Evolutionary conservation across 2,329 filamentous ascomycete genomes (phyloP), one percentile per base, ranked within the genome.

Genomic region (Penicillium sp.): DNA sequence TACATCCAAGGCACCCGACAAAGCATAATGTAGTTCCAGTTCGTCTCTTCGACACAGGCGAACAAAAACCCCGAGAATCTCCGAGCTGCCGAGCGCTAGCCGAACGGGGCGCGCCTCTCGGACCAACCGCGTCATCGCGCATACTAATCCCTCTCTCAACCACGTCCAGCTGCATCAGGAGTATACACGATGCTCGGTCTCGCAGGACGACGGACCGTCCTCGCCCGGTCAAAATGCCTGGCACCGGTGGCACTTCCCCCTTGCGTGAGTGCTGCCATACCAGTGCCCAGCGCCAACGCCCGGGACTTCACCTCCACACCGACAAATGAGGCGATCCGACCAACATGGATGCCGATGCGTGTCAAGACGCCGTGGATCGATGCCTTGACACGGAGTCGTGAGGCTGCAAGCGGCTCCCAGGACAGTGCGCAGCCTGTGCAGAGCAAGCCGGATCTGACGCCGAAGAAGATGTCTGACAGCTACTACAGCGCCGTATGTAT

Each of bases 401-500:
- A 74, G 46, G 59, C 66, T 27, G 63, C 67, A 14, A 54, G 56
- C 13, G 41, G 54, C 11, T 47, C 35, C 2, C 48, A 59, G 26
- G 49, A 45, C 19, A 43, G 45, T n/a, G 44, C 42, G 23, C 47
- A 55, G 41, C 45, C 50, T 27, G 55, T 64, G 7, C 25, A 13
- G 10, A 27, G 25, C 25, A 70, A 79, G 55, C 76, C 77, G 30
- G 75, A 83, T 53, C 58, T 86, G 49, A 71, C 70, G 8, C 82
- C 83, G 1, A 84, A 81, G 63, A 80, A 73, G 60, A 87, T 87
- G 83, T 75, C 73, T 16, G 82, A 87, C 57, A 85, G 80, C 64
- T 84, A 82, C 59, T 80, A 84, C 57, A 77, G 77, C 40, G 78
- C 85, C 31, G 78, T 86, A 53, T 48, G 76, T 71, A 30, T 29